A percentile compares a stretch with the other conserved stretches of the same genome.
phyloP scores from a whole-genome alignment of 176 grass and related monocot species.

The Areca catechu region DNA sequence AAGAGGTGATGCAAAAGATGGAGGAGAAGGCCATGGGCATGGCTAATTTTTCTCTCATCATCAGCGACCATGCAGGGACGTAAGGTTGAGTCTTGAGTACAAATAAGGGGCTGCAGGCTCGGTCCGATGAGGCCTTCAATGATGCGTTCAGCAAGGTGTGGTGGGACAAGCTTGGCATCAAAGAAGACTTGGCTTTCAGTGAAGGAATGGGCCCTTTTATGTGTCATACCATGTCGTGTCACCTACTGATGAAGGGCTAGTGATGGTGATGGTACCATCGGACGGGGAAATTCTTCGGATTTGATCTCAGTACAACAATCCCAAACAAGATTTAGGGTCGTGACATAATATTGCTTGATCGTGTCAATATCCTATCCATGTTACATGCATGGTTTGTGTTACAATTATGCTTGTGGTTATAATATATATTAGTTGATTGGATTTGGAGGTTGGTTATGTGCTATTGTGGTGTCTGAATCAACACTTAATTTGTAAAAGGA shows the following conservation, averaged over 20 bases:
- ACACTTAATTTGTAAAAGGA: no score
- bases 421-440: no score
- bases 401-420: no score
- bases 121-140: background rate
- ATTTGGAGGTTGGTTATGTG: no score
- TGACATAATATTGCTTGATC: no score
- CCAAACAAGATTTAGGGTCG: background rate
- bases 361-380: no score
- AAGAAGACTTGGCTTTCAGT: constrained; percentile 44
- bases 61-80: constrained; percentile 5
- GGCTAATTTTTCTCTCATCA: constrained; percentile 25
- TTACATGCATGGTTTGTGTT: no score
- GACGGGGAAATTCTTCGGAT: background rate
- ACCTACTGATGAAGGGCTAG: constrained; percentile 26
- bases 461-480: no score
- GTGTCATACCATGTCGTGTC: constrained; percentile 39
- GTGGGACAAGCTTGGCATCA: constrained; percentile 51
- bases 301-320: background rate
- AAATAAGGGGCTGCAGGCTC: background rate
- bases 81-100: constrained; percentile 26
- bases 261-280: constrained; percentile 27
- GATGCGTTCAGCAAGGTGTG: background rate
- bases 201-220: constrained; percentile 46
- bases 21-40: background rate
- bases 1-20: constrained; percentile 14